Base-by-base conservation (phyloP, 2,329 filamentous ascomycete genomes). In the Lomentospora prolificans region DNA sequence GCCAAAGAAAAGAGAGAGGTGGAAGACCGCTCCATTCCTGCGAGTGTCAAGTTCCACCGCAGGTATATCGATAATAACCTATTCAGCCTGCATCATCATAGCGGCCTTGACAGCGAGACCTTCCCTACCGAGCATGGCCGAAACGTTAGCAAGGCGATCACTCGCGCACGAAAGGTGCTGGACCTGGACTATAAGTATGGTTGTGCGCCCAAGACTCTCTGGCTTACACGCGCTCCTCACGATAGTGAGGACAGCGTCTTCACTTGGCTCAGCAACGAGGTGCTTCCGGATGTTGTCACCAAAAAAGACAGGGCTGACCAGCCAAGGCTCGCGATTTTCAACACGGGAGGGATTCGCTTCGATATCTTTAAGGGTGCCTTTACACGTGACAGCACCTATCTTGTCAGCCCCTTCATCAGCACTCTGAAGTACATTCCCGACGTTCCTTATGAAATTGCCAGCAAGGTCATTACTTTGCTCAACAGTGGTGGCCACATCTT, bases 21-120 rank as follows among this genome's bases (percentile, higher is more conserved):
- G 2, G 63, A 65, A 0, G 36, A 41, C 30, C 56, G 65, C 1
- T 65, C 67, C 4, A 57, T 70, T 0, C 60, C 67, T 3, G 64
- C 69, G 4, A 67, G 69, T 0, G 71, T 83, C 46, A 78, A 75
- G 1, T 96, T 95, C 66, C 78, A 79, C 55, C 81, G 92, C 50
- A 81, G 86, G 58, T 97, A 96, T 69, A 92, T 97, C 58, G 92
- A 97, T 71, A 96, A 91, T 71, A 97, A 97, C 62, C 75, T 96
- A 0, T 87, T 83, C 59, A 94, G 90, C 1, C 78, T 95, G 58
- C 80, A 91, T 63, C 80, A 94, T 63, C 92, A 97, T 67, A 89
- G 87, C 2, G 81, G 81, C 0, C 80, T 87, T 28, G 84, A 92
- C 62, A 75, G 79, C 14, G 75, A 80, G 0, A 86, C 82, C 0